phyloP scores from a whole-genome alignment of 2,329 filamentous ascomycete genomes.

The Ophiostoma ulmi region DNA sequence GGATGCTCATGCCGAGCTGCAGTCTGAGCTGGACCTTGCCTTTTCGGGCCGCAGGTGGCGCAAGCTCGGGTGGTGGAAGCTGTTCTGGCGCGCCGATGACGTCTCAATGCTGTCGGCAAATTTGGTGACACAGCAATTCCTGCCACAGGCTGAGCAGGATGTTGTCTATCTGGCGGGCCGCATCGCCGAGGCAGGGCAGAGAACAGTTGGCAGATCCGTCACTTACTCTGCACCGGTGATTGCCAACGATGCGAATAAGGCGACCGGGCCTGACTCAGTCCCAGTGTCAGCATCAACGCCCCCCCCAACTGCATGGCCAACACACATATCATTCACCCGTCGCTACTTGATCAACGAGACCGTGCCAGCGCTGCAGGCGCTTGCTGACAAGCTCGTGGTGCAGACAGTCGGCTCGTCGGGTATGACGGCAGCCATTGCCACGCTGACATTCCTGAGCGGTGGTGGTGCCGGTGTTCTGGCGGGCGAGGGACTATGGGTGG shows the following conservation, averaged over 20 bases:
- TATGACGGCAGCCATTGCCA: slow-evolving; percentile 51
- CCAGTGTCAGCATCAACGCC: neutral
- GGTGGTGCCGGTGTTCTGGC: slow-evolving; percentile 33
- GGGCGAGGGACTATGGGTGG: slow-evolving; percentile 31
- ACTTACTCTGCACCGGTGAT: slow-evolving; percentile 31
- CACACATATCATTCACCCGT: slow-evolving; percentile 68
- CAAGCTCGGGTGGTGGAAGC: slow-evolving; percentile 84
- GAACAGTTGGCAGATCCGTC: slow-evolving; percentile 13
- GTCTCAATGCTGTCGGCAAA: slow-evolving; percentile 77
- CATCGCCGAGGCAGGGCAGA: slow-evolving; percentile 32
- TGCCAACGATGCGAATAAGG: slow-evolving; percentile 4
- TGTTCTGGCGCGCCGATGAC: slow-evolving; percentile 92
- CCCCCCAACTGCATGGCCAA: slow-evolving; percentile 56
- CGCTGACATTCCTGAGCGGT: slow-evolving; percentile 51
- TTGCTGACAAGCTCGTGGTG: slow-evolving; percentile 69
- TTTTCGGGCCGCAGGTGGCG: slow-evolving; percentile 74
- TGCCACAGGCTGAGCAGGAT: slow-evolving; percentile 71
- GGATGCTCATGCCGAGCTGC: slow-evolving; percentile 74
- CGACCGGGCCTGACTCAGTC: neutral
- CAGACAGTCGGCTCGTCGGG: slow-evolving; percentile 70
- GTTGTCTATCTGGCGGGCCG: slow-evolving; percentile 79
- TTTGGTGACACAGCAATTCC: slow-evolving; percentile 70
- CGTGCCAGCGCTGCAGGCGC: slow-evolving; percentile 64
- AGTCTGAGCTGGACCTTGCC: slow-evolving; percentile 69
- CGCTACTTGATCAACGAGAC: slow-evolving; percentile 60